A percentile compares a stretch with the other conserved stretches of the same genome.
phyloP scores from a whole-genome alignment of 1,139 yeast species.

The Meyerozyma guilliermondii region DNA sequence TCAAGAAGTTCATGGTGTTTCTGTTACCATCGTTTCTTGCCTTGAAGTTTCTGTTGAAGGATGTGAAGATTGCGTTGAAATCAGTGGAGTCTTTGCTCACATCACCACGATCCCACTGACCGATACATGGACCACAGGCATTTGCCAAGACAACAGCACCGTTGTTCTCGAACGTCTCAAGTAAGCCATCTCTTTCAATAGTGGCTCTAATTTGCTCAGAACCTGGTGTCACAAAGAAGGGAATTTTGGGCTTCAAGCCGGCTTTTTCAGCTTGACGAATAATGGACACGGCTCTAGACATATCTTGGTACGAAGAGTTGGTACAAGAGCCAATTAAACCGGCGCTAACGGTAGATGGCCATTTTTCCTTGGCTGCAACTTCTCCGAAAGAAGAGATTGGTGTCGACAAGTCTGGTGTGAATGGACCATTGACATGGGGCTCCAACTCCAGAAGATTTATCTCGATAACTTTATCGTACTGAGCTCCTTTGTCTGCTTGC shows the following conservation, averaged over 20 bases:
- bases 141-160: constrained; percentile 93
- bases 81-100: constrained; percentile 62
- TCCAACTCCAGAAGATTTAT: constrained; percentile 70
- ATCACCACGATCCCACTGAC: constrained; percentile 90
- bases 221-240: constrained; percentile 95
- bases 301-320: constrained; percentile 94
- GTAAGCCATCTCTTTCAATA: constrained; percentile 88
- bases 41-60: constrained; percentile 93
- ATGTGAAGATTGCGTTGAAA: constrained; percentile 82
- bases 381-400: constrained; percentile 70
- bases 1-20: constrained; percentile 91
- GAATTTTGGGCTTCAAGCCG: constrained; percentile 88
- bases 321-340: constrained; percentile 98
- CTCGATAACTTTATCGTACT: constrained; percentile 80
- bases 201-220: constrained; percentile 99
- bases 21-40: constrained; percentile 98
- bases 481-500: constrained; percentile 74
- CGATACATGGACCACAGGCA: constrained; percentile 99
- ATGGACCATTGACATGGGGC: constrained; percentile 92
- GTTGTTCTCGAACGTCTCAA: constrained; percentile 69
- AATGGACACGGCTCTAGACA: constrained; percentile 89
- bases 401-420: constrained; percentile 90
- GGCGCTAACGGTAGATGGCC: constrained; percentile 81
- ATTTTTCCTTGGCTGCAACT: constrained; percentile 59
- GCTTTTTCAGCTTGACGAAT: constrained; percentile 78